Conservation (phyloP, 306 rosid genomes). For the Vigna nakashimae region DNA sequence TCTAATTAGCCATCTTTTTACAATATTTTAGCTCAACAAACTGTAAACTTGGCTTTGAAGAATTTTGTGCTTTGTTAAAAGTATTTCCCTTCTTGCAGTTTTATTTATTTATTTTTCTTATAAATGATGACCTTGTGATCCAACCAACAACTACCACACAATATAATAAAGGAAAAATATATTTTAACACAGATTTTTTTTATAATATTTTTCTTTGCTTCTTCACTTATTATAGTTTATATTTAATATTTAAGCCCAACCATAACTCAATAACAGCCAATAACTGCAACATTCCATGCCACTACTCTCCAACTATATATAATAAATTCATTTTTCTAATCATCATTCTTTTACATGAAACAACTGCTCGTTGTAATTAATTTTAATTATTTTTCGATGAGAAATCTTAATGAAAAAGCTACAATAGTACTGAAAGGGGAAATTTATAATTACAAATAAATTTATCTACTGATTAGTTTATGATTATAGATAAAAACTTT, state of each 20-base stretch:
- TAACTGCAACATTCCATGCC: slow-evolving; percentile 29
- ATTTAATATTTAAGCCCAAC: slow-evolving; percentile 30
- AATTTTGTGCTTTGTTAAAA: background rate
- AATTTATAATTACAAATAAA: background rate
- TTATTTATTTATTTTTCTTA: no score
- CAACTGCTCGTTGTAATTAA: background rate
- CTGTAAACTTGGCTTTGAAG: slow-evolving; percentile 35
- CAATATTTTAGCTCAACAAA: slow-evolving; percentile 32
- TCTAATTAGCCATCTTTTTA: no score
- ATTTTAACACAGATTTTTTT: no score
- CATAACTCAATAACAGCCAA: slow-evolving; percentile 15
- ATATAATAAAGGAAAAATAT: background rate
- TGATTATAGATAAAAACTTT: background rate
- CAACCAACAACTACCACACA: background rate
- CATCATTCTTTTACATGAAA: background rate
- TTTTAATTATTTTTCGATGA: background rate
- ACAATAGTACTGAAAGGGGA: background rate
- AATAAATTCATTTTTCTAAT: background rate
- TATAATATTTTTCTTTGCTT: background rate
- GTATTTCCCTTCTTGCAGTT: no score
- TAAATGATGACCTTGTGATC: background rate
- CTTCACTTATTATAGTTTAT: background rate
- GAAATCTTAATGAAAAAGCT: background rate
- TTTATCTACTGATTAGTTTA: background rate
- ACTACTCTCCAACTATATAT: slow-evolving; percentile 7